These are phyloP conservation scores for Pelagophyceae sp. DNA, from an alignment of 352 stramenopile species.

Conservation along the genomic window DNA sequence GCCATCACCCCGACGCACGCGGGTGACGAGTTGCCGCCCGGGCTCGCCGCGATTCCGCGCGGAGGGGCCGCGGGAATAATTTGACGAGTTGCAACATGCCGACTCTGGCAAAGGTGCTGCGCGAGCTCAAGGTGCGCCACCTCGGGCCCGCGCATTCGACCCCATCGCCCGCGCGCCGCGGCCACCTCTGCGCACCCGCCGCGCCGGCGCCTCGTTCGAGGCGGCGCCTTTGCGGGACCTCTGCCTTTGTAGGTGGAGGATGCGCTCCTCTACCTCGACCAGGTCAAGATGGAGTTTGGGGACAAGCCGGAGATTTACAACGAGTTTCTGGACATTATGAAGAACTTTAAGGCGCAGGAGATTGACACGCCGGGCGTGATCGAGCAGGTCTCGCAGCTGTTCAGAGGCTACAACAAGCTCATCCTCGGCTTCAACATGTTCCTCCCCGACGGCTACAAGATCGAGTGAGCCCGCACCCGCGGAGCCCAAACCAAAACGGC, in stretches of 20 bases:
- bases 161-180: too few species aligned
- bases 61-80: too few species aligned
- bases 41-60: too few species aligned
- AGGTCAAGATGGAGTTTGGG: constrained; percentile 98
- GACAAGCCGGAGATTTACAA: constrained; percentile 99
- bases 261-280: constrained; percentile 96
- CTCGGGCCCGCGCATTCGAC: too few species aligned
- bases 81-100: too few species aligned
- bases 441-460: constrained; percentile 82
- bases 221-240: background rate
- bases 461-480: constrained; percentile 39
- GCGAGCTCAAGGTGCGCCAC: constrained; percentile 6
- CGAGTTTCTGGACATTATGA: constrained; percentile 99
- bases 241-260: constrained; percentile 74
- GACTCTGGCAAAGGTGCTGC: constrained; percentile 10
- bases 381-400: constrained; percentile 90
- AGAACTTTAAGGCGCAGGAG: constrained; percentile 93
- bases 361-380: constrained; percentile 99
- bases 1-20: too few species aligned
- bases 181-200: too few species aligned
- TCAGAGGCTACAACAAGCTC: constrained; percentile 94
- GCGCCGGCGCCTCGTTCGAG: too few species aligned
- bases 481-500: too few species aligned
- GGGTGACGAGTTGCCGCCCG: too few species aligned
- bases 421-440: constrained; percentile 99